Evolutionary conservation across 2,329 filamentous ascomycete genomes (phyloP), one percentile per base, ranked within the genome.

Genomic region (Neospermospora avenae): DNA sequence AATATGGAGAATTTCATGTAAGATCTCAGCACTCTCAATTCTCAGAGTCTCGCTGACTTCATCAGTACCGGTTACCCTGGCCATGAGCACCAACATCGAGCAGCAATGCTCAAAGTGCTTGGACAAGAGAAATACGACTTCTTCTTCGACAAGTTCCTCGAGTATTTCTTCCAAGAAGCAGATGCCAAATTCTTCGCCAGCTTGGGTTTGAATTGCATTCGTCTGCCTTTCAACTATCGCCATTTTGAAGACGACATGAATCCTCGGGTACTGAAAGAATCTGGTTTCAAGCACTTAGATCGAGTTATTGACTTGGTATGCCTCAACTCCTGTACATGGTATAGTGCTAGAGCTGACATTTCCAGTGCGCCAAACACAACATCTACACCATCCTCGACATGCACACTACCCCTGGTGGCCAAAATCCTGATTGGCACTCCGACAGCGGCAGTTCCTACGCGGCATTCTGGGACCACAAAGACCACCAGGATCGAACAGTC

Each of bases 1-100:
- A 77, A 77, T 59, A 83, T 83, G 80, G 82, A 84, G 70, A 85
- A 85, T 69, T 86, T 86, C 75, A 85, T 86, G 53, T 54, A 51
- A 31, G 13, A 28, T 31, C 56, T 22, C 7, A 16, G 5, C 4
- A 18, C 7, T n/a, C 22, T 14, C 39, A 20, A 16, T 11, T 20
- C 20, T 22, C 39, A 16, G 0, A 5, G 7, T 14, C 2, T 10
- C 35, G 22, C 34, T 48, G 37, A 54, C 35, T 8, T 46, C 20
- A 44, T n/a, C 16, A 63, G 61, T 64, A 84, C 81, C 1, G 84
- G 84, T n/a, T 86, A 80, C 60, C 76, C 82, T 11, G 84, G 81
- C 18, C 81, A 84, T 54, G 84, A 86, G 67, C 76, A 76, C 22
- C 77, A 85, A 62, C 80, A 84, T 62, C 80, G 83, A 8, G 77